phyloP scores from a whole-genome alignment of 768 basidiomycete genomes.

The Agaricus sinodeliciosus region DNA sequence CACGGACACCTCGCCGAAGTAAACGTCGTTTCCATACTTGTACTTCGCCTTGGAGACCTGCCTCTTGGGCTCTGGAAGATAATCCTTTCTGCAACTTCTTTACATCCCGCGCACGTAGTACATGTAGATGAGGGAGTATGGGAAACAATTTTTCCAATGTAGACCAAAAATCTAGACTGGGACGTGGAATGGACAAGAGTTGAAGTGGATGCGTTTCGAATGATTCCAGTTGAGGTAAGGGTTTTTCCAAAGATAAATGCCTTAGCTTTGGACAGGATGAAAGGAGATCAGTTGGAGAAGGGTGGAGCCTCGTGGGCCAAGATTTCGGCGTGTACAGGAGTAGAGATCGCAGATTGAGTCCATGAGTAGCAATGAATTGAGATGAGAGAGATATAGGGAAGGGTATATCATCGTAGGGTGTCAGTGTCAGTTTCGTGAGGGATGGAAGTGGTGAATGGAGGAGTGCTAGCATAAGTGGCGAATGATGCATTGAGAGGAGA shows the following conservation, averaged over 20 bases:
- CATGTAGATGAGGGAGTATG: slow-evolving; percentile 46
- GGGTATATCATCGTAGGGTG: slow-evolving; percentile 66
- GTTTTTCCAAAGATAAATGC: slow-evolving; percentile 70
- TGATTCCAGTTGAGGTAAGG: slow-evolving; percentile 47
- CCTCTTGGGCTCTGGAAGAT: slow-evolving; percentile 54
- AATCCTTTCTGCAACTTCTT: slow-evolving; percentile 70
- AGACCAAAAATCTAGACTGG: slow-evolving; percentile 50
- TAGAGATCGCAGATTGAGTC: slow-evolving; percentile 49
- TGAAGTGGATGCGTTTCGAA: slow-evolving; percentile 36
- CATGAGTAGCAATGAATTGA: slow-evolving; percentile 54
- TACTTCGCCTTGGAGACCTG: slow-evolving; percentile 81
- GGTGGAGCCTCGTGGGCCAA: slow-evolving; percentile 55
- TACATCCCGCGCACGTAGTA: slow-evolving; percentile 59
- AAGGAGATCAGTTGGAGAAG: slow-evolving; percentile 45
- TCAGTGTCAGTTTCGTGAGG: slow-evolving; percentile 58
- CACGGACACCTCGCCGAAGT: slow-evolving; percentile 44
- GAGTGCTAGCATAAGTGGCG: slow-evolving; percentile 55
- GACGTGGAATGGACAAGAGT: slow-evolving; percentile 73
- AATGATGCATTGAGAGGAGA: slow-evolving; percentile 60
- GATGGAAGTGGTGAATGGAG: slow-evolving; percentile 54
- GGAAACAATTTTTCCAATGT: slow-evolving; percentile 51
- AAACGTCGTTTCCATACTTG: slow-evolving; percentile 64
- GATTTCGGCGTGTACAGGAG: slow-evolving; percentile 64
- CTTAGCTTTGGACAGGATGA: slow-evolving; percentile 45
- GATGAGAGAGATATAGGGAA: slow-evolving; percentile 53